Conservation (phyloP, 129 eudicot species). For the Chrysanthemum makinoi region DNA sequence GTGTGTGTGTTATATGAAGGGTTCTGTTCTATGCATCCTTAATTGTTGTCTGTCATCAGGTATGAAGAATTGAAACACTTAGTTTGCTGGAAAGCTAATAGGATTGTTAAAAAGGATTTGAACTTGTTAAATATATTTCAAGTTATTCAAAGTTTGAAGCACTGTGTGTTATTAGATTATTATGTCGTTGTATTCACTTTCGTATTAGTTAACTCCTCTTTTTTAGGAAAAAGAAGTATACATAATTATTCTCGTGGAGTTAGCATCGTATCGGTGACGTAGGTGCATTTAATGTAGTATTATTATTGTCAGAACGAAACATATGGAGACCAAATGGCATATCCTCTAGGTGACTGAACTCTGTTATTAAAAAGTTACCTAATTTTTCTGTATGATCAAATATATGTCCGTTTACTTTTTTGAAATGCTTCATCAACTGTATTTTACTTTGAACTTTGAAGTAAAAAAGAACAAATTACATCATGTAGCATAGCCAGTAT, state of each 20-base stretch:
- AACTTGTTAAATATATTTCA: not conserved
- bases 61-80: too few relatives aligned
- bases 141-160: not conserved
- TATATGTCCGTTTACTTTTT: not conserved
- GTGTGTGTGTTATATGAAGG: too few relatives aligned
- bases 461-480: not conserved
- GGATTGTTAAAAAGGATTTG: constrained; percentile 1
- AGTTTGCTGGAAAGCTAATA: too few relatives aligned
- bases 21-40: too few relatives aligned
- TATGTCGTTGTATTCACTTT: constrained; percentile 8
- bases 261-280: not conserved
- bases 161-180: constrained; percentile 1
- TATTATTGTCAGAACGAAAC: constrained; percentile 12
- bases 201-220: not conserved
- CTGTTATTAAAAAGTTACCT: not conserved
- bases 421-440: not conserved
- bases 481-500: too few relatives aligned
- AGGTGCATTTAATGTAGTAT: constrained; percentile 5
- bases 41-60: too few relatives aligned
- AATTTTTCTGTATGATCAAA: not conserved
- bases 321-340: not conserved
- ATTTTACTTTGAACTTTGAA: not conserved
- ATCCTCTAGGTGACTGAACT: not conserved
- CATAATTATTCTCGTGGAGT: not conserved
- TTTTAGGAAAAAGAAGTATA: not conserved